Conservation (phyloP, 768 basidiomycete species). For the Antrodiella citrinella region DNA sequence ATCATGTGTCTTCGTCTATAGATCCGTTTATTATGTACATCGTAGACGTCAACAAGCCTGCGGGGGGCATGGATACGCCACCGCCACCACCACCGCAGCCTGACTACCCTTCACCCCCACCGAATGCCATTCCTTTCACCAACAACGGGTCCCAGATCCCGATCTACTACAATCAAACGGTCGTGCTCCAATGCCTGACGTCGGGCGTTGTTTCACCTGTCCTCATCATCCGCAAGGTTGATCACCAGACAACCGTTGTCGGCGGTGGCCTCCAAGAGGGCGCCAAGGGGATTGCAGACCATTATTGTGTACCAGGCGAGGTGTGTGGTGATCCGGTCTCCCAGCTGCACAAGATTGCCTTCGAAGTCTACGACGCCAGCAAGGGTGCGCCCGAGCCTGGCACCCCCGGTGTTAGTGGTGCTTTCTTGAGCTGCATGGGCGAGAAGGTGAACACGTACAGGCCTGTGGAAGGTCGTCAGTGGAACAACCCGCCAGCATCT, state of each 20-base stretch:
- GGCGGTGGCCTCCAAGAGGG: constrained; percentile 89
- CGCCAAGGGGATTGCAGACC: constrained; percentile 75
- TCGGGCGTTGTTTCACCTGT: constrained; percentile 93
- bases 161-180: constrained; percentile 94
- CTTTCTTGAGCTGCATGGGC: constrained; percentile 86
- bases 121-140: constrained; percentile 81
- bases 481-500: constrained; percentile 37
- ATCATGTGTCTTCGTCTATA: constrained; percentile 19
- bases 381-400: constrained; percentile 69
- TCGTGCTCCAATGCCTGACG: constrained; percentile 88
- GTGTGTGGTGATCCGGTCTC: constrained; percentile 91
- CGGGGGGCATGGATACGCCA: constrained; percentile 66
- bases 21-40: constrained; percentile 97
- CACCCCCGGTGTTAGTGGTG: constrained; percentile 69
- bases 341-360: constrained; percentile 92
- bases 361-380: constrained; percentile 75
- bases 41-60: constrained; percentile 84
- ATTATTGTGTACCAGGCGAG: constrained; percentile 77
- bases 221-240: constrained; percentile 90
- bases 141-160: constrained; percentile 81
- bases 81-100: constrained; percentile 78
- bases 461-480: constrained; percentile 74
- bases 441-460: constrained; percentile 91
- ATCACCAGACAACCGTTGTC: constrained; percentile 81
- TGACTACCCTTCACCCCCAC: constrained; percentile 88